These are phyloP conservation scores for Flaveria brownii DNA, from an alignment of 129 eudicot genomes.

Conservation along the genomic window DNA sequence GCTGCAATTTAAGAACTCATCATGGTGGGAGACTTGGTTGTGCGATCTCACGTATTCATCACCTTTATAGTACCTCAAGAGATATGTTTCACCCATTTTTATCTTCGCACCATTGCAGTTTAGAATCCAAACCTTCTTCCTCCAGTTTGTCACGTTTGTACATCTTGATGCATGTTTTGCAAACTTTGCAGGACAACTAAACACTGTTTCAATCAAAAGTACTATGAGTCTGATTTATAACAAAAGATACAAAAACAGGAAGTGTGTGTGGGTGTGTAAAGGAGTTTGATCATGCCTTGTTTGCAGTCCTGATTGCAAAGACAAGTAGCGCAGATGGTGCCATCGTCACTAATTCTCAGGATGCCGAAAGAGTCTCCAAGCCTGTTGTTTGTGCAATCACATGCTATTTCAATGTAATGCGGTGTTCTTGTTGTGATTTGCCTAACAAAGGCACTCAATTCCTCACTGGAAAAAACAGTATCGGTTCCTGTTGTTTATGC, in stretches of 20 bases:
- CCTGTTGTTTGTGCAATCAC: conserved; percentile 24
- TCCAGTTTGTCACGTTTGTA: conserved; percentile 14
- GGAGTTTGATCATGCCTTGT: background rate
- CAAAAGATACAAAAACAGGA: background rate
- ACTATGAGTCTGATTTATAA: background rate
- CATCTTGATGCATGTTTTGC: background rate
- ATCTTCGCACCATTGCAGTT: conserved; percentile 1
- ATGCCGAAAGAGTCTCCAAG: conserved; percentile 20
- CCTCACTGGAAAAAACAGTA: conserved; percentile 9
- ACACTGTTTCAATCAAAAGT: conserved; percentile 12
- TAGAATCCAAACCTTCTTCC: background rate
- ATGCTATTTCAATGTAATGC: conserved; percentile 24
- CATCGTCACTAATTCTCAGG: background rate
- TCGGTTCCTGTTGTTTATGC: background rate
- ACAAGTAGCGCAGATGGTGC: background rate
- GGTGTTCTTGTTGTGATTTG: background rate
- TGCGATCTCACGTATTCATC: conserved; percentile 7
- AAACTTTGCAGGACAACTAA: background rate
- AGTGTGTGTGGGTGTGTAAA: background rate
- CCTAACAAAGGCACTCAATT: background rate
- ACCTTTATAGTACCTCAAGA: conserved; percentile 21
- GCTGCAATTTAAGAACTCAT: conserved; percentile 27
- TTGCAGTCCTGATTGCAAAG: background rate
- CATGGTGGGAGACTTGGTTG: conserved; percentile 22
- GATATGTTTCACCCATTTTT: conserved; percentile 14